Evolutionary conservation across 345 rosid species (phyloP).

Genomic region (Rhodamnia rubescens): DNA sequence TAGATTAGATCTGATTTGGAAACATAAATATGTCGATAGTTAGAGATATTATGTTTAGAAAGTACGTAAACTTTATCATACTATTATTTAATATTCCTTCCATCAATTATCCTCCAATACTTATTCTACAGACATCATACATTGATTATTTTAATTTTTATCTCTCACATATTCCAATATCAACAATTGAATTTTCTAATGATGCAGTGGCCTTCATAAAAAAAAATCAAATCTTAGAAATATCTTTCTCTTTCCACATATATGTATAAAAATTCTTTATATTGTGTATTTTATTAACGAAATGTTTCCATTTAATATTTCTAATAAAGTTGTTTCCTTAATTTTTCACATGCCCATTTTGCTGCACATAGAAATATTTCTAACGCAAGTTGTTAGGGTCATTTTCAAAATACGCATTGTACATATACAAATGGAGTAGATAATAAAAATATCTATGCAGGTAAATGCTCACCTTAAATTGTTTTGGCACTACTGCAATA

Average conservation of each 20-base stretch:
- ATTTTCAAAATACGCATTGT: neutral
- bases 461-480: neutral
- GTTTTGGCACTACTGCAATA: neutral
- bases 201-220: neutral
- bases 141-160: too few species aligned
- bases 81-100: too few species aligned
- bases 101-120: too few species aligned
- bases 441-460: too few species aligned
- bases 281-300: neutral
- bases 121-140: too few species aligned
- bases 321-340: neutral
- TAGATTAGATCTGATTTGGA: neutral
- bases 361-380: neutral
- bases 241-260: neutral
- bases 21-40: neutral
- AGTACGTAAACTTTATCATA: too few species aligned
- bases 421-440: too few species aligned
- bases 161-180: neutral
- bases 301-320: neutral
- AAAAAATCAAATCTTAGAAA: neutral
- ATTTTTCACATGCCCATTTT: neutral
- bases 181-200: neutral
- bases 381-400: neutral
- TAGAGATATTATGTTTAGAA: neutral
- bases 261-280: neutral